Evolutionary conservation across 202 grass and related monocot species (phyloP).

Genomic region (Alloteropsis angusta): DNA sequence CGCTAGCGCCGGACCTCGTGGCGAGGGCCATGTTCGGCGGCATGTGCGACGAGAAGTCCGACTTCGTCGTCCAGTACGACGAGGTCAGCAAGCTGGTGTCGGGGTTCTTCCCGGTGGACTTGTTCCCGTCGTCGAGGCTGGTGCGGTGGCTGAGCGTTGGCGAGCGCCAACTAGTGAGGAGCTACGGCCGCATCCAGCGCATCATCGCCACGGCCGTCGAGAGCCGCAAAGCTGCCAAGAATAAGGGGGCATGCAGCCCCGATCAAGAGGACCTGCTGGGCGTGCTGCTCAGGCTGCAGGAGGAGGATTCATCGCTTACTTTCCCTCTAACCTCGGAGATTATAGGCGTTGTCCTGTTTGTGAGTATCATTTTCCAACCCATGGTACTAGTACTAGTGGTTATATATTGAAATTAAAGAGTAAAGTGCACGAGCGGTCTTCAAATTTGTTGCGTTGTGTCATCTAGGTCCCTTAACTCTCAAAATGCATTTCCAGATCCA

Average conservation of each 20-base stretch:
- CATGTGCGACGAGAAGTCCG: conserved; percentile 3
- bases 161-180: background rate
- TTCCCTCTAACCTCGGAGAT: conserved; percentile 16
- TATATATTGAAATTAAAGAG: background rate
- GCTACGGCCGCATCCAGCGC: background rate
- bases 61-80: background rate
- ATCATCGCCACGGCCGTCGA: conserved; percentile 7
- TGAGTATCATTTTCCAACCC: background rate
- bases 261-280: conserved; percentile 24
- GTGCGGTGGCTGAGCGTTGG: background rate
- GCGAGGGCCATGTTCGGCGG: conserved; percentile 19
- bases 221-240: background rate
- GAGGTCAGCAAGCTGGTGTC: background rate
- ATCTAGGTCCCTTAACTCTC: no score
- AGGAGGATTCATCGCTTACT: background rate
- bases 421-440: no score
- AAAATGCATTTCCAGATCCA: no score
- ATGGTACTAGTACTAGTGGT: background rate
- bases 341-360: conserved; percentile 29
- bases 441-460: no score
- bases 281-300: conserved; percentile 26
- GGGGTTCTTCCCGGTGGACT: conserved; percentile 21
- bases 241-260: background rate
- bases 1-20: conserved; percentile 15
- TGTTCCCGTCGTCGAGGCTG: conserved; percentile 39